These are phyloP conservation scores for Xanthoceras sorbifolium DNA, from an alignment of 345 rosid species.

Conservation along the genomic window DNA sequence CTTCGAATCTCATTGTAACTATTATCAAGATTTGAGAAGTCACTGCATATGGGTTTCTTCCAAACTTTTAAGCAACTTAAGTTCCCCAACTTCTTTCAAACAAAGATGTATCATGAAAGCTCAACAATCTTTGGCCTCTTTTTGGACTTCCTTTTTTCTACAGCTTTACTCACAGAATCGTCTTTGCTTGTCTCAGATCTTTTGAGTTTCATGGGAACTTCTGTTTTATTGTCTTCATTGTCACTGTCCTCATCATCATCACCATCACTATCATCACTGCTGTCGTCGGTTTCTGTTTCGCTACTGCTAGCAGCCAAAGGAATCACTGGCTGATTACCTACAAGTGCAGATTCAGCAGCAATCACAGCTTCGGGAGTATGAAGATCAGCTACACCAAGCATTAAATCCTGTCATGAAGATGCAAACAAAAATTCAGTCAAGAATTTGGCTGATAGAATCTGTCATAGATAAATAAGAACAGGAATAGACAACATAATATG, in stretches of 20 bases:
- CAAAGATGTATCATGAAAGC: slow-evolving; percentile 33
- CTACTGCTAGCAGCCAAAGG: slow-evolving; percentile 31
- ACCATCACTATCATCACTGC: slow-evolving; percentile 29
- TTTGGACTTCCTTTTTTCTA: slow-evolving; percentile 24
- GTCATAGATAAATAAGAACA: neutral
- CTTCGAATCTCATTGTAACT: neutral
- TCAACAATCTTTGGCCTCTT: slow-evolving; percentile 51
- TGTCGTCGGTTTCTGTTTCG: slow-evolving; percentile 44
- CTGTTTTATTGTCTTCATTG: slow-evolving; percentile 1
- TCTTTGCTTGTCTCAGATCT: slow-evolving; percentile 21
- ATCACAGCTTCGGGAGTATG: slow-evolving; percentile 77
- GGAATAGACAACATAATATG: neutral
- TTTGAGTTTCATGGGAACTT: slow-evolving; percentile 7
- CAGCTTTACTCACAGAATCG: slow-evolving; percentile 12
- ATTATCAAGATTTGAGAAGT: no score
- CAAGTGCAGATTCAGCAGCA: slow-evolving; percentile 83
- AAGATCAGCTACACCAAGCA: slow-evolving; percentile 93
- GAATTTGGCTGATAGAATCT: slow-evolving; percentile 3
- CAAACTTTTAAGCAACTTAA: no score
- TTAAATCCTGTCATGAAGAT: slow-evolving; percentile 58
- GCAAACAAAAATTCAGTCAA: neutral
- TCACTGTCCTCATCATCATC: slow-evolving; percentile 23
- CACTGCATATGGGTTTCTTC: no score
- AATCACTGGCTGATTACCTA: slow-evolving; percentile 36
- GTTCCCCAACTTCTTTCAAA: neutral